Conservation (phyloP, 1,139 yeast genomes). For the Sugiyamaella grinbergsii region DNA sequence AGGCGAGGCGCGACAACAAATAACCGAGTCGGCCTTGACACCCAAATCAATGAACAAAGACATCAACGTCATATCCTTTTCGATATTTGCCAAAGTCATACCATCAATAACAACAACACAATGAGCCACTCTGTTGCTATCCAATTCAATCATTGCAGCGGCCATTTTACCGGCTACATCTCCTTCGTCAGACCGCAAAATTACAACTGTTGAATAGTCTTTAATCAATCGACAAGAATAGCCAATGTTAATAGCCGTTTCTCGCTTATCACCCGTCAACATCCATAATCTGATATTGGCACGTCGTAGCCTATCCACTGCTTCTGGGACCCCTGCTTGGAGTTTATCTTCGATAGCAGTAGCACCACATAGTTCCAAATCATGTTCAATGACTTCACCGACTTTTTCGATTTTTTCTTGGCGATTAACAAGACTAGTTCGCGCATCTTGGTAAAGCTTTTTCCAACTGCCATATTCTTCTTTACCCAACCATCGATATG, state of each 20-base stretch:
- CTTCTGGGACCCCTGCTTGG: slow-evolving; percentile 93
- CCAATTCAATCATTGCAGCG: slow-evolving; percentile 57
- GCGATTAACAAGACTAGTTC: slow-evolving; percentile 71
- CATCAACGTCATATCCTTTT: slow-evolving; percentile 68
- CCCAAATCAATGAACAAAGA: slow-evolving; percentile 81
- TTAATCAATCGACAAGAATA: slow-evolving; percentile 90
- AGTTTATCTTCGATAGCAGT: slow-evolving; percentile 97
- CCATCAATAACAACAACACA: slow-evolving; percentile 95
- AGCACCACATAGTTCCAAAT: slow-evolving; percentile 76
- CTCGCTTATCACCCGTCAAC: slow-evolving; percentile 97
- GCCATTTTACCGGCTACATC: slow-evolving; percentile 53
- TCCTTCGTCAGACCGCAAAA: slow-evolving; percentile 60
- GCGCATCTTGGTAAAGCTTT: slow-evolving; percentile 67
- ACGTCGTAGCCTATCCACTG: slow-evolving; percentile 85
- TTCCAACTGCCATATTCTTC: slow-evolving; percentile 69
- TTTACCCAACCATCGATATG: slow-evolving; percentile 68
- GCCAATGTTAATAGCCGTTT: slow-evolving; percentile 96
- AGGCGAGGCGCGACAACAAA: slow-evolving; percentile 96
- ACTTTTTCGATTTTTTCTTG: slow-evolving; percentile 64
- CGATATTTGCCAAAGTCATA: slow-evolving; percentile 70
- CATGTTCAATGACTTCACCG: slow-evolving; percentile 71
- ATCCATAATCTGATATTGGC: slow-evolving; percentile 97
- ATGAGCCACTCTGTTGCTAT: slow-evolving; percentile 71
- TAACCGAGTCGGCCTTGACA: slow-evolving; percentile 83
- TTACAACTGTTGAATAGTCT: slow-evolving; percentile 87